Evolutionary conservation across 1,139 yeast species (phyloP).

Genomic region (Candida dubliniensis): DNA sequence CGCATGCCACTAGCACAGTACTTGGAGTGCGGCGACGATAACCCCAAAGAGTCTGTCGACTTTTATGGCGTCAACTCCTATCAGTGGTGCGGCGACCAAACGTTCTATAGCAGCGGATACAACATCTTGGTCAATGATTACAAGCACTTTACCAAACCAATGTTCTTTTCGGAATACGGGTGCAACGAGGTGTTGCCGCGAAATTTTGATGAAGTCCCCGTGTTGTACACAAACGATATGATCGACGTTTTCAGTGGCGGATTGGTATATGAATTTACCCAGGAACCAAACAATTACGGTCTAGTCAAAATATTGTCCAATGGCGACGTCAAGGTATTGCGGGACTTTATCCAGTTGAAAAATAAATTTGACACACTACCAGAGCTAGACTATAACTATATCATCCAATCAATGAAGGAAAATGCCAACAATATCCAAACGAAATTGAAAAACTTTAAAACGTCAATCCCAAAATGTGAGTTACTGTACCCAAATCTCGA

Average conservation of each 20-base stretch:
- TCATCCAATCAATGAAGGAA: slow-evolving; percentile 26
- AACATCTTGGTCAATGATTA: slow-evolving; percentile 72
- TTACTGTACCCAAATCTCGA: slow-evolving; percentile 53
- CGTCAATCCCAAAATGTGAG: slow-evolving; percentile 40
- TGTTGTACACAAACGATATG: slow-evolving; percentile 76
- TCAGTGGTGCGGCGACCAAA: slow-evolving; percentile 95
- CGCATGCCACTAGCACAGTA: slow-evolving; percentile 77
- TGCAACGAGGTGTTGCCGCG: slow-evolving; percentile 87
- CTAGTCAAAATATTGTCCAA: slow-evolving; percentile 60
- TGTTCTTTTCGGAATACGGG: slow-evolving; percentile 90
- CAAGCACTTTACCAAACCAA: slow-evolving; percentile 65
- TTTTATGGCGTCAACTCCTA: slow-evolving; percentile 95
- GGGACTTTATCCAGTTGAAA: slow-evolving; percentile 56
- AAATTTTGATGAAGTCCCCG: slow-evolving; percentile 70
- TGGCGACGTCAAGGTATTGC: slow-evolving; percentile 55
- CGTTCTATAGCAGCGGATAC: slow-evolving; percentile 82
- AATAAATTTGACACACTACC: slow-evolving; percentile 42
- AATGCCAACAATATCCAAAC: slow-evolving; percentile 27
- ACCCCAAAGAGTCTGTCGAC: slow-evolving; percentile 66
- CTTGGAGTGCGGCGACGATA: slow-evolving; percentile 70
- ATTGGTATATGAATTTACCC: slow-evolving; percentile 84
- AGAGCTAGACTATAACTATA: slow-evolving; percentile 24
- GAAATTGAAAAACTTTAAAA: slow-evolving; percentile 24
- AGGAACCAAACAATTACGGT: slow-evolving; percentile 88
- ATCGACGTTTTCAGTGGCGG: slow-evolving; percentile 87